Percentiles rank a stretch among this genome's conserved stretches.
phyloP scores from a whole-genome alignment of 1,284 basidiomycete genomes.

The Marasmius tenuissimus region DNA sequence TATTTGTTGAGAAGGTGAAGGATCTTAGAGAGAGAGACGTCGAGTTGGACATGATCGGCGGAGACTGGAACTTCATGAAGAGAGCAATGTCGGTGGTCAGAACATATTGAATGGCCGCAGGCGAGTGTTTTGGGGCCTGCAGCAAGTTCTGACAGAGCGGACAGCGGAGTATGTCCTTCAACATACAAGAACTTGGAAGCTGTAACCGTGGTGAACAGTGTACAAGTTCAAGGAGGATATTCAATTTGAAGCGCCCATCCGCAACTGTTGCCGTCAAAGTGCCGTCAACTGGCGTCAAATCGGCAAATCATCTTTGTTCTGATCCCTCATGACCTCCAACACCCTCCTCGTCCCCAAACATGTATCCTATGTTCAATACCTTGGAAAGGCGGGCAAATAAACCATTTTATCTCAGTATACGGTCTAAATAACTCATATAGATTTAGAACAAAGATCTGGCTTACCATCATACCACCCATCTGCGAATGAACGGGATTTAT shows the following conservation, averaged over 20 bases:
- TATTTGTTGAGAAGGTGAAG: constrained; percentile 39
- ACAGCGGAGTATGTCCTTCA: constrained; percentile 29
- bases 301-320: too few relatives aligned
- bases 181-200: not conserved
- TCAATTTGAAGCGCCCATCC: not conserved
- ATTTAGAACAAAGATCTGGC: constrained; percentile 78
- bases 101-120: constrained; percentile 45
- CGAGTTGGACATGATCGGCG: constrained; percentile 28
- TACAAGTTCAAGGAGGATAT: not conserved
- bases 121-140: constrained; percentile 35
- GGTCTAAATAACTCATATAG: not conserved
- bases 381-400: constrained; percentile 53
- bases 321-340: not conserved
- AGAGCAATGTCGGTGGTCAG: constrained; percentile 30
- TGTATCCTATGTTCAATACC: constrained; percentile 72
- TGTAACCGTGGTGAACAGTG: not conserved
- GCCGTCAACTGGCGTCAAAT: too few relatives aligned
- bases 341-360: constrained; percentile 49
- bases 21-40: constrained; percentile 68
- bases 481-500: constrained; percentile 95
- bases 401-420: not conserved
- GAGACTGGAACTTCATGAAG: constrained; percentile 19
- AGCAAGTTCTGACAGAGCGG: constrained; percentile 30
- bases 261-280: too few relatives aligned
- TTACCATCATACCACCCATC: constrained; percentile 92